phyloP scores from a whole-genome alignment of 2,329 filamentous ascomycete species.

The Sporothrix globosa region DNA sequence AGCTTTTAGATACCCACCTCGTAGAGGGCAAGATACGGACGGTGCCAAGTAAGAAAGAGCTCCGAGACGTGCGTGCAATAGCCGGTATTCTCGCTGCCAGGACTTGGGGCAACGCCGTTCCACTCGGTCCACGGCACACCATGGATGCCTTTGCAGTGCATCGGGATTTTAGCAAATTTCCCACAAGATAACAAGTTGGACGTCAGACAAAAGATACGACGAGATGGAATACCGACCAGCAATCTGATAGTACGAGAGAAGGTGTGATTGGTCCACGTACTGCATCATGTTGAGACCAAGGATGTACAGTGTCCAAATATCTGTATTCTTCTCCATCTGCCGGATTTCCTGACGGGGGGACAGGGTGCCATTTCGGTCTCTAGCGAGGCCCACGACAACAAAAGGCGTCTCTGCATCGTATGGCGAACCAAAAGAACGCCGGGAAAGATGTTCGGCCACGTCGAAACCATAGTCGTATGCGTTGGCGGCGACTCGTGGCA shows the following conservation, averaged over 20 bases:
- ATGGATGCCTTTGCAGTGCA: slow-evolving; percentile 66
- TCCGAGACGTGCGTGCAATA: slow-evolving; percentile 77
- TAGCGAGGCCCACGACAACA: slow-evolving; percentile 51
- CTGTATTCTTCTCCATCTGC: slow-evolving; percentile 63
- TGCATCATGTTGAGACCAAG: slow-evolving; percentile 75
- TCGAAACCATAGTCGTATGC: slow-evolving; percentile 58
- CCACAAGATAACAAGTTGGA: too few relatives aligned
- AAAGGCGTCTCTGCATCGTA: slow-evolving; percentile 40
- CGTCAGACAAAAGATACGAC: slow-evolving; percentile 28
- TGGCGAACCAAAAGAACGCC: slow-evolving; percentile 45
- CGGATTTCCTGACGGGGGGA: slow-evolving; percentile 67
- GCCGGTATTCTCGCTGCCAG: slow-evolving; percentile 61
- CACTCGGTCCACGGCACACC: slow-evolving; percentile 68
- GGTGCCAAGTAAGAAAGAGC: slow-evolving; percentile 81
- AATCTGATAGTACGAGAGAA: slow-evolving; percentile 77
- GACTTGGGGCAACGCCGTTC: slow-evolving; percentile 54
- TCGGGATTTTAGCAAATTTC: neutral
- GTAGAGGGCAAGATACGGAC: slow-evolving; percentile 71
- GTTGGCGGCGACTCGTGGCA: neutral
- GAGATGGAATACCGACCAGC: slow-evolving; percentile 58
- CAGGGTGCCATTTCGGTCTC: slow-evolving; percentile 41
- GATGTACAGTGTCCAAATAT: slow-evolving; percentile 76
- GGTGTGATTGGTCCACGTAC: slow-evolving; percentile 62
- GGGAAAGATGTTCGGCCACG: slow-evolving; percentile 44
- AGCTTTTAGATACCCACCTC: slow-evolving; percentile 50